Conservation (phyloP, 495 filamentous ascomycete species). For the Neurospora tetraspora region DNA sequence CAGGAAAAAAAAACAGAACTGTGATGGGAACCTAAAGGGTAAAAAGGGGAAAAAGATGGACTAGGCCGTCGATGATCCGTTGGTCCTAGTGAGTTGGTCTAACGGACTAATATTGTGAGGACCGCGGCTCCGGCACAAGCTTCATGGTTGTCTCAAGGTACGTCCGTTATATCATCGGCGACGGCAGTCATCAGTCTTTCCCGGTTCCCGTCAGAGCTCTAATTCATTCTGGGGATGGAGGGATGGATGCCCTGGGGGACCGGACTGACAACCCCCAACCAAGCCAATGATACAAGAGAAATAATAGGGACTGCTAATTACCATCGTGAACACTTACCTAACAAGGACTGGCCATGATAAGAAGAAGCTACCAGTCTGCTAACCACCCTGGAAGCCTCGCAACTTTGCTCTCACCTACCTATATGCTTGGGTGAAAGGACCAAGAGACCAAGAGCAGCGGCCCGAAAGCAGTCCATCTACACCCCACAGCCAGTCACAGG, state of each 20-base stretch:
- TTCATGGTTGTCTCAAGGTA: constrained; percentile 14
- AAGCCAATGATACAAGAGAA: constrained; percentile 11
- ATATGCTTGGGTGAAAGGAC: neutral
- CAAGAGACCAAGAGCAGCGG: neutral
- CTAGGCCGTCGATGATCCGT: neutral
- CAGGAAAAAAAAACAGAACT: neutral
- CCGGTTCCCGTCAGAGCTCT: neutral
- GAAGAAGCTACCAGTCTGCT: neutral
- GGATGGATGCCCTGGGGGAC: neutral
- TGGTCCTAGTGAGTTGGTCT: neutral
- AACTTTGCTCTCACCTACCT: neutral
- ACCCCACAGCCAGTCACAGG: neutral
- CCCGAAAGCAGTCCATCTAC: neutral
- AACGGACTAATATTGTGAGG: neutral
- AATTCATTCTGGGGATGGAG: neutral
- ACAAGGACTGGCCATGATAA: neutral
- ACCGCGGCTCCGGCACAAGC: neutral
- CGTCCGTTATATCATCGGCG: constrained; percentile 9
- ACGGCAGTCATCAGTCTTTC: neutral
- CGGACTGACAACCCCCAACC: neutral
- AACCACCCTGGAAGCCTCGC: neutral
- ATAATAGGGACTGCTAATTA: constrained; percentile 8
- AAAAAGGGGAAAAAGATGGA: neutral
- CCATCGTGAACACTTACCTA: neutral
- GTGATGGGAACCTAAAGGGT: neutral